Percentiles rank a stretch among this genome's conserved stretches.
Evolutionary conservation across 306 rosid genomes (phyloP).

Genomic region (Cucurbita pepo): DNA sequence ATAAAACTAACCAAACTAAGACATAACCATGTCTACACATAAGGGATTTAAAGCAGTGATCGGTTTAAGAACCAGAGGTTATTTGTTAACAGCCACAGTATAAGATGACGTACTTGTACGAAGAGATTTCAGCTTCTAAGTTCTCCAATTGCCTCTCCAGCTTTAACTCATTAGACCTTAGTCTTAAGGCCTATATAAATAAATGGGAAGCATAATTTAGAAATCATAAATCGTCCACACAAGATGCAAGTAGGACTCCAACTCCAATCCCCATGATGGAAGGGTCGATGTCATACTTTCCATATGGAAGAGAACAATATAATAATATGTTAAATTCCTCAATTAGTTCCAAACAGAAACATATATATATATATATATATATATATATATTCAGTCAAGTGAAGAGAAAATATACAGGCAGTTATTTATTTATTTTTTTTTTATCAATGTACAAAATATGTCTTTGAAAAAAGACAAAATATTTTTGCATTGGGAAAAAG

Average conservation of each 20-base stretch:
- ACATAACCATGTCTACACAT: neutral
- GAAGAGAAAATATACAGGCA: neutral
- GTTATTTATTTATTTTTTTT: no score
- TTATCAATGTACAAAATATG: neutral
- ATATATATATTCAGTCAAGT: neutral
- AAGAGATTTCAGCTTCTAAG: constrained; percentile 60
- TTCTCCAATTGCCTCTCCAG: constrained; percentile 83
- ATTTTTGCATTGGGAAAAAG: neutral
- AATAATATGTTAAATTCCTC: neutral
- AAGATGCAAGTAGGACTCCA: constrained; percentile 13
- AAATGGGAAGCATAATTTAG: neutral
- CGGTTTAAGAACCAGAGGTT: neutral
- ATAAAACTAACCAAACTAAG: neutral
- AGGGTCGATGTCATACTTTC: neutral
- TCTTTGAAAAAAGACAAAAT: neutral
- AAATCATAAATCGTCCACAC: constrained; percentile 14
- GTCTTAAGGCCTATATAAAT: constrained; percentile 59
- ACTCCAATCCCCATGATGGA: neutral
- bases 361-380: no score
- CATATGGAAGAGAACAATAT: neutral
- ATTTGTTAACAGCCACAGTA: neutral
- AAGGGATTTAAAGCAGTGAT: neutral
- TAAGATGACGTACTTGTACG: constrained; percentile 44
- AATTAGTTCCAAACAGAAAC: neutral
- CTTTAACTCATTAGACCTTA: constrained; percentile 86